A percentile compares a stretch with the other conserved stretches of the same genome.
Evolutionary conservation across 345 rosid species (phyloP).

Genomic region (Kandelia obovata): DNA sequence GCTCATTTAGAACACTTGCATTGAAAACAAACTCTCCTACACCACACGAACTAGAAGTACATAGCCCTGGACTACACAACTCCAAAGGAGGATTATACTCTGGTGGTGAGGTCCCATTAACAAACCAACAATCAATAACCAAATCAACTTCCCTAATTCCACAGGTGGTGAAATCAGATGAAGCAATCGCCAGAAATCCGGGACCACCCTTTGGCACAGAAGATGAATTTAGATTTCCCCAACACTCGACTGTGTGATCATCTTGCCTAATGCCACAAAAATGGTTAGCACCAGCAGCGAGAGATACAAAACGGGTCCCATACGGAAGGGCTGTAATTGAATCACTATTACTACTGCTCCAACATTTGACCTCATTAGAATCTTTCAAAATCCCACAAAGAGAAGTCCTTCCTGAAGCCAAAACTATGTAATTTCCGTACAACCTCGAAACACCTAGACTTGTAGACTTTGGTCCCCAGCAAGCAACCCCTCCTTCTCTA

Average conservation of each 20-base stretch:
- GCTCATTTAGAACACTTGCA: slow-evolving; percentile 77
- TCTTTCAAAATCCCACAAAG: slow-evolving; percentile 56
- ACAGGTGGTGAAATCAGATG: slow-evolving; percentile 69
- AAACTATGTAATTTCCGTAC: slow-evolving; percentile 34
- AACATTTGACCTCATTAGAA: slow-evolving; percentile 53
- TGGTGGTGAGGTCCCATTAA: slow-evolving; percentile 35
- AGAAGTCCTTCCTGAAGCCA: slow-evolving; percentile 55
- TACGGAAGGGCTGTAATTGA: slow-evolving; percentile 31
- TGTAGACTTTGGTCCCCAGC: slow-evolving; percentile 75
- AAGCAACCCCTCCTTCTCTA: slow-evolving; percentile 63
- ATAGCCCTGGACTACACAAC: slow-evolving; percentile 83
- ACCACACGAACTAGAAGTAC: slow-evolving; percentile 52
- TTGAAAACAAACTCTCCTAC: slow-evolving; percentile 65
- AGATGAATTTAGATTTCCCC: slow-evolving; percentile 73
- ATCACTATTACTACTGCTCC: slow-evolving; percentile 45
- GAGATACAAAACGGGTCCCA: slow-evolving; percentile 43
- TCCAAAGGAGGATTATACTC: slow-evolving; percentile 80
- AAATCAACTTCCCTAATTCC: slow-evolving; percentile 83
- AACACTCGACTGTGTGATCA: slow-evolving; percentile 75
- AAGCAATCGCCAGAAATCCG: slow-evolving; percentile 84
- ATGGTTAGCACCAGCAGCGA: slow-evolving; percentile 70
- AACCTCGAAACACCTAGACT: slow-evolving; percentile 42
- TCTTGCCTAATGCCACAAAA: slow-evolving; percentile 84
- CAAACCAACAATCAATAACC: slow-evolving; percentile 84
- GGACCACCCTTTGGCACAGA: slow-evolving; percentile 55